Percentiles rank a stretch among this genome's conserved stretches.
Conservation (phyloP, 768 basidiomycete genomes). For the Gloeopeniophorella convolvens region DNA sequence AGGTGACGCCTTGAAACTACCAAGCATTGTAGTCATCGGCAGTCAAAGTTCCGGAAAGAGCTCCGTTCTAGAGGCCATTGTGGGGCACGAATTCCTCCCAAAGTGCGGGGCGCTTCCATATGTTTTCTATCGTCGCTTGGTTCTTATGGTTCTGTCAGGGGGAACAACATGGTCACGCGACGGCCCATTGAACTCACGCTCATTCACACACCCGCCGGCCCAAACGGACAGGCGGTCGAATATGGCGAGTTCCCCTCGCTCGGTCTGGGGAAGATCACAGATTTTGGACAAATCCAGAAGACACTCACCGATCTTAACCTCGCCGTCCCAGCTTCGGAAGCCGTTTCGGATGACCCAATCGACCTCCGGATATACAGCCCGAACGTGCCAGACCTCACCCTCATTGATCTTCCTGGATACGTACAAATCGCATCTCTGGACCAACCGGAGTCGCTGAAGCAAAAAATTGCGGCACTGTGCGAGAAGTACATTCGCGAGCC, state of each 20-base stretch:
- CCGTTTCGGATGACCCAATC: slow-evolving; percentile 92
- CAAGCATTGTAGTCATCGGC: slow-evolving; percentile 97
- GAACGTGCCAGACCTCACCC: slow-evolving; percentile 91
- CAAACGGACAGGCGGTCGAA: slow-evolving; percentile 55
- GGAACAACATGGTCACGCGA: slow-evolving; percentile 98
- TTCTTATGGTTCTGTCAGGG: slow-evolving; percentile 43
- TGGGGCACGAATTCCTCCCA: slow-evolving; percentile 95
- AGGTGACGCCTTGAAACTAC: slow-evolving; percentile 87
- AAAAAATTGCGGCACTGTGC: slow-evolving; percentile 84
- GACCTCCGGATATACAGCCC: slow-evolving; percentile 96
- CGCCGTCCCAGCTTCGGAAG: slow-evolving; percentile 83
- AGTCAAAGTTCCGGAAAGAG: slow-evolving; percentile 99
- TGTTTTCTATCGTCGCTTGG: not conserved
- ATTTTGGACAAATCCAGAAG: slow-evolving; percentile 88
- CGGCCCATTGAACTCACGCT: slow-evolving; percentile 97
- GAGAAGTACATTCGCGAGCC: slow-evolving; percentile 98
- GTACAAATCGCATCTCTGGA: slow-evolving; percentile 92
- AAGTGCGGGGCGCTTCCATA: slow-evolving; percentile 60
- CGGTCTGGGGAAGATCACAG: slow-evolving; percentile 81
- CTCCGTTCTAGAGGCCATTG: slow-evolving; percentile 93
- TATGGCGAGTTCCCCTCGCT: slow-evolving; percentile 94
- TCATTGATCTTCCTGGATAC: slow-evolving; percentile 97
- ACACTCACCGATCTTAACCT: slow-evolving; percentile 93
- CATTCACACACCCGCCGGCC: slow-evolving; percentile 73
- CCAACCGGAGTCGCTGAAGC: slow-evolving; percentile 90